Percentiles rank a stretch among this genome's conserved stretches.
phyloP scores from a whole-genome alignment of 1,284 basidiomycete genomes.

The Apiotrichum akiyoshidainum region DNA sequence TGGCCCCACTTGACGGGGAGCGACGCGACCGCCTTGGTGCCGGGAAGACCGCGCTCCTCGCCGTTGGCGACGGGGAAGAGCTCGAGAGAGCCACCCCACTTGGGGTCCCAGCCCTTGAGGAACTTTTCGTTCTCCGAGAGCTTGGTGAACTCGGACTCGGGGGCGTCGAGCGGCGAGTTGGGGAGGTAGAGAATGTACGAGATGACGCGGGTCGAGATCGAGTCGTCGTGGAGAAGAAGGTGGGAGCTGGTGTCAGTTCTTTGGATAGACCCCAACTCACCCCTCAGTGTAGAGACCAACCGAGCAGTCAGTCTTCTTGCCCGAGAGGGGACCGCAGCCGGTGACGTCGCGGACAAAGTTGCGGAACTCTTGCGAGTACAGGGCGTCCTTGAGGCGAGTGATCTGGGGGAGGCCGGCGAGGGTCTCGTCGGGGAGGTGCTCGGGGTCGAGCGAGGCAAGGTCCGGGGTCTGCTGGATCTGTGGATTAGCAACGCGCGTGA shows the following conservation, averaged over 20 bases:
- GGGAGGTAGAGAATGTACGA: conserved; percentile 98
- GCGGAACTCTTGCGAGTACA: conserved; percentile 85
- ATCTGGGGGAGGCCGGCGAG: conserved; percentile 74
- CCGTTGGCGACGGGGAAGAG: conserved; percentile 68
- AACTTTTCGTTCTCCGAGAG: conserved; percentile 43
- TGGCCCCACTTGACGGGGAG: conserved; percentile 77
- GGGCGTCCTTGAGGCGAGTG: conserved; percentile 78
- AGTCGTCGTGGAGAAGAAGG: conserved; percentile 95
- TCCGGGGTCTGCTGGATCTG: conserved; percentile 97
- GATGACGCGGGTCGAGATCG: conserved; percentile 89
- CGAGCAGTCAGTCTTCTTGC: conserved; percentile 92
- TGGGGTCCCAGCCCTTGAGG: conserved; percentile 62
- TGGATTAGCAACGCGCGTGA: not conserved
- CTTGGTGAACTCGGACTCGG: conserved; percentile 27
- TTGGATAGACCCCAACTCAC: not conserved
- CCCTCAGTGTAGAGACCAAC: conserved; percentile 84
- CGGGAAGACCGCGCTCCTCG: conserved; percentile 47
- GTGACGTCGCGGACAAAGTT: conserved; percentile 81
- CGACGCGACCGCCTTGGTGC: conserved; percentile 38
- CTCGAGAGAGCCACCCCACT: conserved; percentile 93
- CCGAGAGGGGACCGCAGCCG: conserved; percentile 85
- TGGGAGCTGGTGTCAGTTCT: conserved; percentile 59
- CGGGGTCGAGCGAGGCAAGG: conserved; percentile 78
- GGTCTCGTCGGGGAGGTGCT: conserved; percentile 57
- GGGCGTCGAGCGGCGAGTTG: conserved; percentile 64